These are phyloP conservation scores for Termitomyces sp. DNA, from an alignment of 1,284 basidiomycete genomes.

Conservation along the genomic window DNA sequence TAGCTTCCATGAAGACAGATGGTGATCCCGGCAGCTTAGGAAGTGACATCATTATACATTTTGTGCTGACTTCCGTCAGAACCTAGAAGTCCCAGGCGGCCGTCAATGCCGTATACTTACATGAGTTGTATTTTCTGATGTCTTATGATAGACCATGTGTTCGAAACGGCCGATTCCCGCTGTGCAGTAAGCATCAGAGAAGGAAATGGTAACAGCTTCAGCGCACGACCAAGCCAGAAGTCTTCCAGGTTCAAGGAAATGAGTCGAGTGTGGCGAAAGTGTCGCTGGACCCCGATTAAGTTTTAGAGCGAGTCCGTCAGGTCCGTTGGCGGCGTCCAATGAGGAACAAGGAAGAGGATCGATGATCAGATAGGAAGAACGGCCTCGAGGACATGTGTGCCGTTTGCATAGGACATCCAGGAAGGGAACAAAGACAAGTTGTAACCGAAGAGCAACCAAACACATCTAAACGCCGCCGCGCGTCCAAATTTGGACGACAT, in stretches of 20 bases:
- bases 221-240: not conserved
- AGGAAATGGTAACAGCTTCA: not conserved
- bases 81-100: not conserved
- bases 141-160: not conserved
- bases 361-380: constrained; percentile 9
- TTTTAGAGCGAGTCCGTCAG: not conserved
- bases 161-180: not conserved
- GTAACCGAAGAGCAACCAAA: constrained; percentile 3
- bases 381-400: not conserved
- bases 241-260: not conserved
- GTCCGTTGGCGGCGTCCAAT: not conserved
- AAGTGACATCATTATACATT: not conserved
- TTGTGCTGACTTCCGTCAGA: not conserved
- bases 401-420: not conserved
- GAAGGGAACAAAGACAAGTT: constrained; percentile 18
- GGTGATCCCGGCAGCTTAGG: not conserved
- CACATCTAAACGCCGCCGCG: constrained; percentile 7
- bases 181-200: not conserved
- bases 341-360: constrained; percentile 12
- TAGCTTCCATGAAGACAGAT: not conserved
- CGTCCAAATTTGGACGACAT: constrained; percentile 16
- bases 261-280: not conserved
- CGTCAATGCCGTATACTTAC: not conserved
- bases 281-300: not conserved
- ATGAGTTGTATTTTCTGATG: not conserved